These are phyloP conservation scores for Xylaria sp. DNA, from an alignment of 2,329 filamentous ascomycete genomes.

Conservation along the genomic window DNA sequence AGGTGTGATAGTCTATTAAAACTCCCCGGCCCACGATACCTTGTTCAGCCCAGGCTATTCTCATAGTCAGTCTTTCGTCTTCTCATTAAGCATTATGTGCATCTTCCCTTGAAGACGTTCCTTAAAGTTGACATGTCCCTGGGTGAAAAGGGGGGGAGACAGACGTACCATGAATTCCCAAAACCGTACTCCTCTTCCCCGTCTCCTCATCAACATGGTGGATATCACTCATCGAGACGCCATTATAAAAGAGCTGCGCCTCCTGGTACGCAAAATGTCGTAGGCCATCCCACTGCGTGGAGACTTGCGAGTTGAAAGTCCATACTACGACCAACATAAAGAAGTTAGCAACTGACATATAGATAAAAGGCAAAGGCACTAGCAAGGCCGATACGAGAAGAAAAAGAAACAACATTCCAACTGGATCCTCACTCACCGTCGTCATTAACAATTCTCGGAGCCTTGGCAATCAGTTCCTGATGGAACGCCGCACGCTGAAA, in stretches of 20 bases:
- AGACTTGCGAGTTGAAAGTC: slow-evolving; percentile 67
- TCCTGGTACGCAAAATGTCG: slow-evolving; percentile 62
- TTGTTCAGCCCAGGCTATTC: slow-evolving; percentile 58
- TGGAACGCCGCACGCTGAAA: slow-evolving; percentile 67
- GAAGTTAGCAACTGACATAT: too few relatives aligned
- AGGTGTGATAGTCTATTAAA: slow-evolving; percentile 63
- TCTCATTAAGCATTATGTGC: too few relatives aligned
- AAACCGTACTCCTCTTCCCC: slow-evolving; percentile 26
- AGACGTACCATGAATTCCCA: slow-evolving; percentile 36
- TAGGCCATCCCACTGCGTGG: slow-evolving; percentile 68
- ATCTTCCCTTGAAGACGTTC: too few relatives aligned
- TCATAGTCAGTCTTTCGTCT: not conserved
- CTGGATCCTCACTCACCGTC: slow-evolving; percentile 50
- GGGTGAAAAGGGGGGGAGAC: not conserved
- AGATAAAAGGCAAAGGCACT: too few relatives aligned
- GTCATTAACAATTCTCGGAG: slow-evolving; percentile 66
- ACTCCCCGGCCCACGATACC: slow-evolving; percentile 67
- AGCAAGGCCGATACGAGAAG: too few relatives aligned
- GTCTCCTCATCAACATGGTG: slow-evolving; percentile 26
- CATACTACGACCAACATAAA: slow-evolving; percentile 50
- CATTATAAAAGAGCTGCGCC: slow-evolving; percentile 40
- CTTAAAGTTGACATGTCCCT: too few relatives aligned
- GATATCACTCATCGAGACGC: slow-evolving; percentile 32
- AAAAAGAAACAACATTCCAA: not conserved
- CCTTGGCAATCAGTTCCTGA: slow-evolving; percentile 62